Conservation (phyloP, 2,329 filamentous ascomycete species). For the Colletotrichum sp. region DNA sequence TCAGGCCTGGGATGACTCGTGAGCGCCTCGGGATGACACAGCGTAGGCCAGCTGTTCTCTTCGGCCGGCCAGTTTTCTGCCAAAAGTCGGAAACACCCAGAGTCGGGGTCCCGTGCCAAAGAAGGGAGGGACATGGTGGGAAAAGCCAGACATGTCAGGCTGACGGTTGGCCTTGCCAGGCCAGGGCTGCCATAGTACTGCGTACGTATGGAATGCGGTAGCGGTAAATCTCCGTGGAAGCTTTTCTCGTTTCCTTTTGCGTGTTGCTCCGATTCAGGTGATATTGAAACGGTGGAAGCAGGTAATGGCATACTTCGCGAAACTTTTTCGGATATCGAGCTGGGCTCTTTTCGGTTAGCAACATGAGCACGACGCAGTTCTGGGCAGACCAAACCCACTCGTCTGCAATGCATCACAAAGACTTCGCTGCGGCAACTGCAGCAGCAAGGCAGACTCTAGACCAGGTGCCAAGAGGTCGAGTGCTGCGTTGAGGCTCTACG, state of each 20-base stretch:
- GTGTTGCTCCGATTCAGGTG: not conserved
- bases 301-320: not conserved
- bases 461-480: not conserved
- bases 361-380: not conserved
- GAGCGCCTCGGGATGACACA: constrained; percentile 7
- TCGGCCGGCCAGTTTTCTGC: not conserved
- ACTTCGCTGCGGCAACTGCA: not conserved
- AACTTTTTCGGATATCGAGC: not conserved
- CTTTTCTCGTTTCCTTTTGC: constrained; percentile 3
- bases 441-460: not conserved
- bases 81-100: not conserved
- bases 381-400: not conserved
- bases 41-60: constrained; percentile 16
- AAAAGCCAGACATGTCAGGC: not conserved
- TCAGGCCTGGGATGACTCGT: constrained; percentile 4
- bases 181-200: not conserved
- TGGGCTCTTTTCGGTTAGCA: not conserved
- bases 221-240: not conserved
- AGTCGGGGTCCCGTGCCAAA: not conserved
- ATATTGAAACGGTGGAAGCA: constrained; percentile 1
- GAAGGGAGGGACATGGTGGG: not conserved
- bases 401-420: not conserved
- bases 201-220: not conserved
- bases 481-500: constrained; percentile 1
- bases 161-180: not conserved